phyloP scores from a whole-genome alignment of 371 early-diverging fungal species.

The Rhizomucor miehei region DNA sequence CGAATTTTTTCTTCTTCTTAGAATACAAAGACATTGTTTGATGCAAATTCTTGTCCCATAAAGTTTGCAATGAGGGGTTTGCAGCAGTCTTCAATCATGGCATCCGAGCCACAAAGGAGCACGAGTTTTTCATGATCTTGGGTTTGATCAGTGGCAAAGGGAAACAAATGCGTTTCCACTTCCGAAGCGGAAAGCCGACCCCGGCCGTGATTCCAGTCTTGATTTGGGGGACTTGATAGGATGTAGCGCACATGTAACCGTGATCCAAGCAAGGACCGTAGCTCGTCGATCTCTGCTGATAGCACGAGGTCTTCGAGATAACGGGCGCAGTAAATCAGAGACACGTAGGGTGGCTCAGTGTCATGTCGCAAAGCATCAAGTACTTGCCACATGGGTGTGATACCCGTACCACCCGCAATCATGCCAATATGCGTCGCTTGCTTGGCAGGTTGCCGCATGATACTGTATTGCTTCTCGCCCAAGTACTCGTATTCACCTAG shows the following conservation, averaged over 20 bases:
- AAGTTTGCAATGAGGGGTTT: slow-evolving; percentile 32
- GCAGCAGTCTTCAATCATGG: slow-evolving; percentile 43
- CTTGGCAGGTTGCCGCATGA: not conserved
- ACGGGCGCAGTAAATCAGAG: slow-evolving; percentile 47
- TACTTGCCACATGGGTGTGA: slow-evolving; percentile 61
- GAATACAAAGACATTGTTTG: slow-evolving; percentile 29
- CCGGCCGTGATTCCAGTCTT: slow-evolving; percentile 30
- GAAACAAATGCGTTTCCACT: slow-evolving; percentile 25
- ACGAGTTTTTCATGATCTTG: slow-evolving; percentile 18
- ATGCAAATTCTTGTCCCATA: slow-evolving; percentile 24
- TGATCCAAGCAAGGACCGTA: not conserved
- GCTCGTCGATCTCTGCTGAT: slow-evolving; percentile 29
- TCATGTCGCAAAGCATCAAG: slow-evolving; percentile 30
- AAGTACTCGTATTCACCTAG: slow-evolving; percentile 49
- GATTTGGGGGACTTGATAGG: slow-evolving; percentile 12
- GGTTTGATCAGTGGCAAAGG: slow-evolving; percentile 4
- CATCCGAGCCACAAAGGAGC: slow-evolving; percentile 48
- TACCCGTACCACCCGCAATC: slow-evolving; percentile 68
- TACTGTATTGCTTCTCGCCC: slow-evolving; percentile 31
- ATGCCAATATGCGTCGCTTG: slow-evolving; percentile 28
- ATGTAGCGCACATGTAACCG: slow-evolving; percentile 6
- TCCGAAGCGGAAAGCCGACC: slow-evolving; percentile 28
- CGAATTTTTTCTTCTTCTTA: not conserved
- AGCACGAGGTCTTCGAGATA: slow-evolving; percentile 47
- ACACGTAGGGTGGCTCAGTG: slow-evolving; percentile 32